Percentiles rank a stretch among this genome's conserved stretches.
Evolutionary conservation across 2,329 filamentous ascomycete genomes (phyloP).

Genomic region (Alternaria gaisen): DNA sequence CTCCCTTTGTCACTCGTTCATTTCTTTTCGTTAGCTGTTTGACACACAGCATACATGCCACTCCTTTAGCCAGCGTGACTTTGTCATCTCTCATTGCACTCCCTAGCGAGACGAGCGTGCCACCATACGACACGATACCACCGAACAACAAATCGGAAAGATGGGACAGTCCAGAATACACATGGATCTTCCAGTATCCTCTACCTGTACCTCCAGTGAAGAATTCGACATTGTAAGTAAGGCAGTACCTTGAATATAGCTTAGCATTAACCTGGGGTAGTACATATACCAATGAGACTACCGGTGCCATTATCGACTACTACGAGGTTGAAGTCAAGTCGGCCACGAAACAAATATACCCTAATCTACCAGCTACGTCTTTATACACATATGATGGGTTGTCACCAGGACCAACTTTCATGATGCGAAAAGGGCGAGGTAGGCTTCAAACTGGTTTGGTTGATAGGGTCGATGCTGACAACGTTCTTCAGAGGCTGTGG

Average conservation of each 20-base stretch:
- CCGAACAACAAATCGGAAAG: constrained; percentile 13
- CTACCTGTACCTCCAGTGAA: constrained; percentile 59
- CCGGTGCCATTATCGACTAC: constrained; percentile 55
- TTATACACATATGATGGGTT: constrained; percentile 64
- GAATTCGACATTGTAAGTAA: constrained; percentile 52
- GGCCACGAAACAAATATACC: constrained; percentile 56
- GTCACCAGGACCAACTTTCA: constrained; percentile 63
- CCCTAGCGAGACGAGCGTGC: constrained; percentile 1
- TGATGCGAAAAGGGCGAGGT: constrained; percentile 57
- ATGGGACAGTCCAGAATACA: constrained; percentile 51
- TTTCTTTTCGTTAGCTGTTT: constrained; percentile 10
- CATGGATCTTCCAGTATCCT: constrained; percentile 52
- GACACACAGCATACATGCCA: constrained; percentile 5
- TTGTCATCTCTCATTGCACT: background rate
- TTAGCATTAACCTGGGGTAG: constrained; percentile 32
- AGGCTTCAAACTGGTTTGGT: background rate
- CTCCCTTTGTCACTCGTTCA: constrained; percentile 12
- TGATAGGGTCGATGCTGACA: constrained; percentile 2
- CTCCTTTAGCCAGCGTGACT: constrained; percentile 13
- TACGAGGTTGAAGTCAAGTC: constrained; percentile 57
- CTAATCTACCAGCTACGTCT: constrained; percentile 51
- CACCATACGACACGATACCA: constrained; percentile 11
- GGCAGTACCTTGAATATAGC: background rate
- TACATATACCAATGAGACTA: constrained; percentile 47
- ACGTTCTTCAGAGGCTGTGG: constrained; percentile 57